Base-by-base conservation (phyloP, 305 asterid genomes). In the Coffea humblotiana region DNA sequence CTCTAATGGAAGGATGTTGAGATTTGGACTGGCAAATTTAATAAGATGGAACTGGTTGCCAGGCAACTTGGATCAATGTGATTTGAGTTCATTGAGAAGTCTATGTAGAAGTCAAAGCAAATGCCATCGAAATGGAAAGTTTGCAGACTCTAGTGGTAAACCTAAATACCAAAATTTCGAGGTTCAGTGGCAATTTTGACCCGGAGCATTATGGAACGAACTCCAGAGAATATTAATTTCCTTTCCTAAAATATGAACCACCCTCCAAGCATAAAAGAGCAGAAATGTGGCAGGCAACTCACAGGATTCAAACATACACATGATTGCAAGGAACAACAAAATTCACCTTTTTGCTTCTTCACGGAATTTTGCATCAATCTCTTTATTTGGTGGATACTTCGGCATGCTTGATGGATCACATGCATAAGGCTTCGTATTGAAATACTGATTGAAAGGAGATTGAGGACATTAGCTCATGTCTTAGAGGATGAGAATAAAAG, bases 351-450 rank as follows among this genome's bases (percentile, higher is more conserved):
- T 86, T 43, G 87, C 90, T 25, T 91, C 97, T 78, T 94, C 97
- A 8, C 97, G 91, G 80, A 85, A 80, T 86, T 91, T 94, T 56
- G 97, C 98, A 86, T 96, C 99, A 51, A 94, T 90, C 89, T 96
- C 99, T 81, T 94, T 96, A 87, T 91, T 96, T 1, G 99, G 99
- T 6, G 97, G 96, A 89, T 87, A 94, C 82, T 87, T 91, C 0
- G 97, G 98, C 88, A 96, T 66, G 88, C 91, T 88, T 32, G 93
- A 87, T 2, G 98, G 95, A 49, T 94, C 97, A 82, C 98, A 96
- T 6, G 97, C 92, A 60, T 88, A 90, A 9, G 99, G 99, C 77
- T 85, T 85, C 45, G 92, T 83, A 21, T 12, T 78, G 84, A 96
- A 96, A 80, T 96, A 94, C 98, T 96, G 87, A 75, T 56, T 32